Evolutionary conservation across 2,329 filamentous ascomycete species (phyloP).

Genomic region (Cordyceps cateniannulata): DNA sequence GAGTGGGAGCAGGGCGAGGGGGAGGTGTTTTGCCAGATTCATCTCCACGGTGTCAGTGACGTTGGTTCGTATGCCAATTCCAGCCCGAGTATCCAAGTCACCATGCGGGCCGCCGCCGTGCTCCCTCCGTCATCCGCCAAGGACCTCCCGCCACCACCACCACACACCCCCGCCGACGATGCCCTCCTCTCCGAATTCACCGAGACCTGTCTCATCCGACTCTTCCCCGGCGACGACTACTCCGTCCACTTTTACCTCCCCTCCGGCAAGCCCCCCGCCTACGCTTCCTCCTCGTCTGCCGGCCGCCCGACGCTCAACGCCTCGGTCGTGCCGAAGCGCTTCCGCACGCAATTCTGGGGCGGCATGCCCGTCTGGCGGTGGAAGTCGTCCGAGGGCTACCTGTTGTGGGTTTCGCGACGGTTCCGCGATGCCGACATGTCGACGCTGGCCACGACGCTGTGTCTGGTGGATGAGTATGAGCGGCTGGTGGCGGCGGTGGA

Average conservation of each 20-base stretch:
- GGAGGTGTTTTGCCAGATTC: slow-evolving; percentile 8
- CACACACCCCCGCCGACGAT: not conserved
- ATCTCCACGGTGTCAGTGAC: not conserved
- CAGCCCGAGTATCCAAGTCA: slow-evolving; percentile 8
- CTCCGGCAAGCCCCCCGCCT: not conserved
- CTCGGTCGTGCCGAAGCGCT: slow-evolving; percentile 1
- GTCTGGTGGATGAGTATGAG: slow-evolving; percentile 12
- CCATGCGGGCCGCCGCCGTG: slow-evolving; percentile 1
- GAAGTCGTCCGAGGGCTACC: slow-evolving; percentile 11
- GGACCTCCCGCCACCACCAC: not conserved
- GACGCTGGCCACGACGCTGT: not conserved
- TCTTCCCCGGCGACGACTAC: slow-evolving; percentile 9
- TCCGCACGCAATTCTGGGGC: slow-evolving; percentile 10
- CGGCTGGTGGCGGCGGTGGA: slow-evolving; percentile 5
- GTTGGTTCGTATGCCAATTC: not conserved
- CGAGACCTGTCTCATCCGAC: slow-evolving; percentile 10
- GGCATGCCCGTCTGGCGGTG: slow-evolving; percentile 12
- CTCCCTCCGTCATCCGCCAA: not conserved
- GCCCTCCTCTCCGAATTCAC: not conserved
- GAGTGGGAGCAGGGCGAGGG: not conserved
- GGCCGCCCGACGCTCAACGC: not conserved
- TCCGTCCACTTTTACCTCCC: not conserved
- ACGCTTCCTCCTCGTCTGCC: not conserved
- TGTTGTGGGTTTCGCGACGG: slow-evolving; percentile 10
- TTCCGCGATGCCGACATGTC: slow-evolving; percentile 8